Percentiles rank a stretch among this genome's conserved stretches.
phyloP scores from a whole-genome alignment of 306 rosid genomes.

The Lagenaria siceraria region DNA sequence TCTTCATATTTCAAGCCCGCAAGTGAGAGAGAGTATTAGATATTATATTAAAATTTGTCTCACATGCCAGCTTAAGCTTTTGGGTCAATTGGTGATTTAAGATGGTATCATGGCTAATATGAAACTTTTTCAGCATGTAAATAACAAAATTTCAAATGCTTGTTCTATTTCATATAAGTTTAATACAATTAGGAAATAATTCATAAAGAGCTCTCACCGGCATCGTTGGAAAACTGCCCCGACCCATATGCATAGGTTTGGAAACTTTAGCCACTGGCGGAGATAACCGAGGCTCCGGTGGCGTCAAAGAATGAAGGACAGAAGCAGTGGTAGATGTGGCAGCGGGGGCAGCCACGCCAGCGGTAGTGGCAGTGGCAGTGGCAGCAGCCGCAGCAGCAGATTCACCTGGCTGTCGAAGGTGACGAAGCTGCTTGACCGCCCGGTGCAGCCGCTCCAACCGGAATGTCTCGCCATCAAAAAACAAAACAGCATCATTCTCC shows the following conservation, averaged over 20 bases:
- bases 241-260: constrained; percentile 27
- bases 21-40: no score
- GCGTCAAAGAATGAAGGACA: constrained; percentile 26
- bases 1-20: no score
- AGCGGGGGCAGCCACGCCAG: background rate
- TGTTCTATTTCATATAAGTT: background rate
- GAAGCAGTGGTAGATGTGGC: background rate
- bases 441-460: constrained; percentile 67
- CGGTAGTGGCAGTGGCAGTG: background rate
- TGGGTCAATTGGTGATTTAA: no score
- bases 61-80: no score
- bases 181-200: background rate
- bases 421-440: constrained; percentile 78
- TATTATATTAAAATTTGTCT: no score
- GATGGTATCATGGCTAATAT: no score
- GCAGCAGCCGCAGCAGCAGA: constrained; percentile 34
- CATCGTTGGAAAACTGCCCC: constrained; percentile 35
- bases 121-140: background rate
- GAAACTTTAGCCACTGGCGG: constrained; percentile 56
- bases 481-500: constrained; percentile 76
- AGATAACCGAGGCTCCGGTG: constrained; percentile 50
- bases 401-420: constrained; percentile 70
- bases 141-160: background rate
- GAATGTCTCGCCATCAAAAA: constrained; percentile 67
- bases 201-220: constrained; percentile 34